Evolutionary conservation across 2,329 filamentous ascomycete species (phyloP).

Genomic region (Cryphonectria naterciae): DNA sequence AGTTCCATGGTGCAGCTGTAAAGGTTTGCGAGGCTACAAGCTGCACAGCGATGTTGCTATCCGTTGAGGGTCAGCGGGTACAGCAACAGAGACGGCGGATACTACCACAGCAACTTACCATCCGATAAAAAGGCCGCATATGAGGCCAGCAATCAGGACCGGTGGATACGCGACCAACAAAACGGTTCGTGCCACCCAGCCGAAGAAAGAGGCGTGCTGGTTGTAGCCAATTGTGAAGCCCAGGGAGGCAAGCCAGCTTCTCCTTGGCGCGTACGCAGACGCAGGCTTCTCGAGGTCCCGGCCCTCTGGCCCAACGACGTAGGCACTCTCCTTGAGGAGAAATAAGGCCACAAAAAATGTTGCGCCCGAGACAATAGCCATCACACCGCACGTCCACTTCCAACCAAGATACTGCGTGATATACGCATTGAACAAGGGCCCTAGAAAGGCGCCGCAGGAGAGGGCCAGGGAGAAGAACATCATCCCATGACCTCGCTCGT

Average conservation of each 20-base stretch:
- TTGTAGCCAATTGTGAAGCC: constrained; percentile 7
- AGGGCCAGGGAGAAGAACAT: constrained; percentile 16
- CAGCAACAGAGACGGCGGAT: neutral
- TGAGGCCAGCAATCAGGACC: constrained; percentile 9
- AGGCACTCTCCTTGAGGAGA: constrained; percentile 16
- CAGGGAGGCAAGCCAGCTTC: constrained; percentile 8
- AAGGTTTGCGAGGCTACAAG: constrained; percentile 9
- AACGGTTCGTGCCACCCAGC: constrained; percentile 8
- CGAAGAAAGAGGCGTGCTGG: constrained; percentile 12
- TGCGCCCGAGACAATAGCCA: constrained; percentile 7
- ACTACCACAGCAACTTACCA: constrained; percentile 10
- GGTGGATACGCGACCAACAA: constrained; percentile 10
- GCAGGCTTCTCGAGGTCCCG: constrained; percentile 7
- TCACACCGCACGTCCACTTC: constrained; percentile 16
- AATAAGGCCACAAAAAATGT: constrained; percentile 9
- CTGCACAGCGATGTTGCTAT: constrained; percentile 17
- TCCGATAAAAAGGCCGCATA: constrained; percentile 15
- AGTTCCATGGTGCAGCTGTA: constrained; percentile 10
- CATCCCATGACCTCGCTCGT: constrained; percentile 17
- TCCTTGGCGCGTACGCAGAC: neutral
- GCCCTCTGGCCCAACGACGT: constrained; percentile 8
- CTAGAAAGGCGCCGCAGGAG: constrained; percentile 10
- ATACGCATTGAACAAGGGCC: constrained; percentile 14
- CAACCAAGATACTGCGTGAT: constrained; percentile 17
- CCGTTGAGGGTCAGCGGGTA: neutral